These are phyloP conservation scores for Xeromyces bisporus DNA, from an alignment of 495 filamentous ascomycete genomes.

Conservation along the genomic window DNA sequence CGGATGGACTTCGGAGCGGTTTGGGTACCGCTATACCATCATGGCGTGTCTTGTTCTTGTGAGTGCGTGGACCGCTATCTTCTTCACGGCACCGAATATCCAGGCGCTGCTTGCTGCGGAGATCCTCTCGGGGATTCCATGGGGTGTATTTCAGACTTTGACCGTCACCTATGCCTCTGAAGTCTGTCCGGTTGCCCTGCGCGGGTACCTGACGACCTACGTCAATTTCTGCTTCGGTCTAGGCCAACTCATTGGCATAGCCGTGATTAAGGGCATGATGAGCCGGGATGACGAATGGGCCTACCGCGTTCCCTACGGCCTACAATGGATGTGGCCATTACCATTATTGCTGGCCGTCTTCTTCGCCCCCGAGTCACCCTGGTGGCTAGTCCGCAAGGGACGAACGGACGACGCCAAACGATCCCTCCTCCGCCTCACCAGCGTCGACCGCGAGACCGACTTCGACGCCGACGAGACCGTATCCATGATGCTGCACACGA, in stretches of 20 bases:
- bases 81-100: conserved; percentile 59
- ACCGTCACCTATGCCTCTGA: conserved; percentile 71
- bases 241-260: conserved; percentile 58
- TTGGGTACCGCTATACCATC: conserved; percentile 58
- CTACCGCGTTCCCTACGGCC: conserved; percentile 50
- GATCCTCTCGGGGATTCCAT: conserved; percentile 62
- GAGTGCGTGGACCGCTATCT: conserved; percentile 54
- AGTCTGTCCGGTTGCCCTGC: conserved; percentile 54
- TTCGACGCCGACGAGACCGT: conserved; percentile 63
- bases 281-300: conserved; percentile 42
- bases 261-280: conserved; percentile 52
- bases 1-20: conserved; percentile 56
- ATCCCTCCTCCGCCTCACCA: conserved; percentile 50
- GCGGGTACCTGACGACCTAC: conserved; percentile 61
- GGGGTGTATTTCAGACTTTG: conserved; percentile 70
- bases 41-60: conserved; percentile 49
- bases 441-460: conserved; percentile 32
- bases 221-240: conserved; percentile 75
- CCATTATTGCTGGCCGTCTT: conserved; percentile 55
- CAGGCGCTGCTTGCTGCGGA: conserved; percentile 52
- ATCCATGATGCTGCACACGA: conserved; percentile 74
- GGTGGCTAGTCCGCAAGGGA: conserved; percentile 67
- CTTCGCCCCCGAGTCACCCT: conserved; percentile 62
- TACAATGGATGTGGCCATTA: conserved; percentile 79
- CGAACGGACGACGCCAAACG: conserved; percentile 49